Conservation (phyloP, 2,329 filamentous ascomycete genomes). For the Madurella mycetomatis region DNA sequence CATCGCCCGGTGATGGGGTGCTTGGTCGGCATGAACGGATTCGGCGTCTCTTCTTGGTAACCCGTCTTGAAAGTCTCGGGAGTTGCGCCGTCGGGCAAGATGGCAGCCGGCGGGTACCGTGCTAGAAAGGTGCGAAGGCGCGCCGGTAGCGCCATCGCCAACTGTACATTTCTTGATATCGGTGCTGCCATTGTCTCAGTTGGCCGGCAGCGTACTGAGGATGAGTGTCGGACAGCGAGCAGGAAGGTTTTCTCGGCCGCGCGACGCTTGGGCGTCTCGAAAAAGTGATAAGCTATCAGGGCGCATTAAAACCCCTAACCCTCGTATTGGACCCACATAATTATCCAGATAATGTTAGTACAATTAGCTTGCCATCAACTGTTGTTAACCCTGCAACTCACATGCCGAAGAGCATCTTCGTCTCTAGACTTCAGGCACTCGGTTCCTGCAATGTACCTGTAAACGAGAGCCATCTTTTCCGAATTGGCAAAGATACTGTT, state of each 20-base stretch:
- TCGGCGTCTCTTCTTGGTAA: constrained; percentile 57
- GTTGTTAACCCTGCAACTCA: no score
- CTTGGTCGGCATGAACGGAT: constrained; percentile 78
- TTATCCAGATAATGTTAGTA: no score
- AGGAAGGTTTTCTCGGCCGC: not conserved
- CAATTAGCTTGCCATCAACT: no score
- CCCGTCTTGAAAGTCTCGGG: constrained; percentile 39
- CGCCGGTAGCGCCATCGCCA: constrained; percentile 69
- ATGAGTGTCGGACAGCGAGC: not conserved
- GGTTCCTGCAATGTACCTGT: no score
- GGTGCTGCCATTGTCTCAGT: constrained; percentile 23
- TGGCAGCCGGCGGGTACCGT: constrained; percentile 72
- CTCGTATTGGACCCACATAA: not conserved
- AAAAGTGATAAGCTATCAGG: not conserved
- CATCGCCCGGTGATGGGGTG: constrained; percentile 75
- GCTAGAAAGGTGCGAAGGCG: constrained; percentile 83
- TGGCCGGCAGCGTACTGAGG: not conserved
- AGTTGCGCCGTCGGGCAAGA: constrained; percentile 45
- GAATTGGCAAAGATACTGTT: no score
- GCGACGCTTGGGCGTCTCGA: constrained; percentile 1
- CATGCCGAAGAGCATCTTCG: no score
- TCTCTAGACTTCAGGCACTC: no score
- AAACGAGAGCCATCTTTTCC: no score
- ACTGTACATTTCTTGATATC: constrained; percentile 42
- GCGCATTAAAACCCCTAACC: constrained; percentile 6